A percentile compares a stretch with the other conserved stretches of the same genome.
These are phyloP conservation scores for Clavispora carvajalis DNA, from an alignment of 805 yeast species.

Conservation along the genomic window DNA sequence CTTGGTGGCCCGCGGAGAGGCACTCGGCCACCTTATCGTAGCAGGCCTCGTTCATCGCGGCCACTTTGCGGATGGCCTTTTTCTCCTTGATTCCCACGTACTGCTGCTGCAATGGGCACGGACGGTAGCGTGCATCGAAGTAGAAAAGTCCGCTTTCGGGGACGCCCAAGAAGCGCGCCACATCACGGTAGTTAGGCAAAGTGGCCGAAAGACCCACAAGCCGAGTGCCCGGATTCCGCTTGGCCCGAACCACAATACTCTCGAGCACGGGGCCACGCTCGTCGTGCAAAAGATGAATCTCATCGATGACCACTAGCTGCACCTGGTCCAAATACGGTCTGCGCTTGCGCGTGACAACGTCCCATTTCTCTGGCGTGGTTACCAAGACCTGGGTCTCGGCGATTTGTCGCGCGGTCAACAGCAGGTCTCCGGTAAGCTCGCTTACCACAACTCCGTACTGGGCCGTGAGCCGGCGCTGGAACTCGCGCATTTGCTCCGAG, in stretches of 20 bases:
- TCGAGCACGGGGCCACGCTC: slow-evolving; percentile 94
- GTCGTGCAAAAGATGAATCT: slow-evolving; percentile 87
- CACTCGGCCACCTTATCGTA: slow-evolving; percentile 66
- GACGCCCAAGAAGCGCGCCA: slow-evolving; percentile 74
- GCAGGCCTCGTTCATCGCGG: slow-evolving; percentile 88
- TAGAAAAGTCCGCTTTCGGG: slow-evolving; percentile 56
- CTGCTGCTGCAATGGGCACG: slow-evolving; percentile 88
- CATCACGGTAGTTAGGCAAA: slow-evolving; percentile 82
- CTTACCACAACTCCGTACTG: slow-evolving; percentile 67
- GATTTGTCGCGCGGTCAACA: slow-evolving; percentile 70
- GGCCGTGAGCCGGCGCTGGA: slow-evolving; percentile 56
- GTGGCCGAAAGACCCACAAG: slow-evolving; percentile 90
- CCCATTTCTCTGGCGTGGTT: slow-evolving; percentile 98
- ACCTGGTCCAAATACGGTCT: slow-evolving; percentile 54
- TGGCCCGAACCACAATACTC: slow-evolving; percentile 69
- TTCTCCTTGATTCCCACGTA: slow-evolving; percentile 85
- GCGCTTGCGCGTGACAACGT: slow-evolving; percentile 78
- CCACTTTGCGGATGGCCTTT: slow-evolving; percentile 67
- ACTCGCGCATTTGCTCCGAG: slow-evolving; percentile 89
- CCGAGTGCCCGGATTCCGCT: slow-evolving; percentile 48
- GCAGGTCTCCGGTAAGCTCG: slow-evolving; percentile 89
- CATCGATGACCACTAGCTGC: slow-evolving; percentile 77
- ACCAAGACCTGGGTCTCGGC: slow-evolving; percentile 75
- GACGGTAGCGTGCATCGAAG: slow-evolving; percentile 80
- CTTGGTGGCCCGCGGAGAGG: slow-evolving; percentile 60